Base-by-base conservation (phyloP, 2,329 filamentous ascomycete species). In the Clarireedia homoeocarpa region DNA sequence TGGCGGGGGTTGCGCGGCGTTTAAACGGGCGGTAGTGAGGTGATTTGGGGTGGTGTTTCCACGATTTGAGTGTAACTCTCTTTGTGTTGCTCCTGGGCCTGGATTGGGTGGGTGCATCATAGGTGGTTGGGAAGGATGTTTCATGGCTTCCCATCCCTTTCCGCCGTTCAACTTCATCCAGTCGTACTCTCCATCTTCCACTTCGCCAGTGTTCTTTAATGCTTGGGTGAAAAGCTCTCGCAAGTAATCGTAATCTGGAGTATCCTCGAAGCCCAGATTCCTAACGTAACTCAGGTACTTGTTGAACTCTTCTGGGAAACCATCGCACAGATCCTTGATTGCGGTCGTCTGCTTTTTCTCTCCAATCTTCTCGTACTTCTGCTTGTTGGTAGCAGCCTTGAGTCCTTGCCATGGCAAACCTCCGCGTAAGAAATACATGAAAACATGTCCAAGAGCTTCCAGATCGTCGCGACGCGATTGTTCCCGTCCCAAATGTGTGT, bases 291-390 rank as follows among this genome's bases (percentile, higher is more conserved):
- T 95, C 56, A 99, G 78, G 73, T 99, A 99, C 74, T 96, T 95
- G 78, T 88, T 95, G 73, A 99, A 95, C 74, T 99, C 91, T 71
- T 96, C 89, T 63, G 94, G 92, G 74, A 95, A 97, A 51, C 90
- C 88, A 66, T 96, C 91, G 71, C 92, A 97, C 15, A 99, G 83
- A 67, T 99, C 94, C 77, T 96, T 96, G 76, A 99, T 95, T 5
- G 84, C 83, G 23, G 94, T 97, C 0, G 92, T 96, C 77, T 97
- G 94, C 79, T 99, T 99, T 86, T 99, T 97, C 79, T 99, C 92
- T 47, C 94, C 94, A 73, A 99, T 99, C 81, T 97, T 97, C 76
- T 99, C 94, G 71, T 99, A 99, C 77, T 99, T 99, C 72, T 99
- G 94, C 83, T 99, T 86, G 73, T 87, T 87, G 48, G 84, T 87